These are phyloP conservation scores for Cystobasidiaceae sp. DNA, from an alignment of 1,284 basidiomycete species.

Conservation along the genomic window DNA sequence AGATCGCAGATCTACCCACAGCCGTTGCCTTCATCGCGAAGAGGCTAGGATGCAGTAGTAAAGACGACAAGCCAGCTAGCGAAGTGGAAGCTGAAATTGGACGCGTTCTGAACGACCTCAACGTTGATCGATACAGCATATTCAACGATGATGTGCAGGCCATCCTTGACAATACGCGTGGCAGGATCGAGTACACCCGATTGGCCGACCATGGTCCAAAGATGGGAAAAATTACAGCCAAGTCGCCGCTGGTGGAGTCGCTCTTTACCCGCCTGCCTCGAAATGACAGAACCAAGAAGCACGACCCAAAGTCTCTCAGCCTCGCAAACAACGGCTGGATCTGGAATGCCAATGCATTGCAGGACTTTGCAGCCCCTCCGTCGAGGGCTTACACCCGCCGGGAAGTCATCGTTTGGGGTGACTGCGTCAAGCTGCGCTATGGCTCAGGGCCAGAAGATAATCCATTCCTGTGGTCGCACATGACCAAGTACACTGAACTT, in stretches of 20 bases:
- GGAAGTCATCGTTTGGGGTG: conserved; percentile 94
- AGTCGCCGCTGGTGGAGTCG: conserved; percentile 73
- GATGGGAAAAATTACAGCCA: conserved; percentile 68
- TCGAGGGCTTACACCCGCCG: conserved; percentile 95
- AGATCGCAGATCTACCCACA: conserved; percentile 54
- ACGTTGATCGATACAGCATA: conserved; percentile 77
- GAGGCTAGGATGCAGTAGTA: conserved; percentile 58
- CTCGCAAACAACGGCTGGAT: conserved; percentile 99
- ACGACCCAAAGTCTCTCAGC: conserved; percentile 65
- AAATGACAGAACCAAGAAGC: conserved; percentile 54
- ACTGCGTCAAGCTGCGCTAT: conserved; percentile 96
- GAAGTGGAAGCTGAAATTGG: conserved; percentile 64
- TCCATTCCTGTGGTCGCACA: conserved; percentile 92
- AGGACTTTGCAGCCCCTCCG: conserved; percentile 88
- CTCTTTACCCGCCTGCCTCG: conserved; percentile 80
- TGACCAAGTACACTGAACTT: conserved; percentile 72
- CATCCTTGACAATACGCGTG: conserved; percentile 68
- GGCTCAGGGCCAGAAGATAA: conserved; percentile 71
- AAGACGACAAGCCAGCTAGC: conserved; percentile 49
- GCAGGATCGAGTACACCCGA: conserved; percentile 71
- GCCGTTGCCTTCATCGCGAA: conserved; percentile 63
- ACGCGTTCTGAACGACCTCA: conserved; percentile 72
- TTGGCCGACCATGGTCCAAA: conserved; percentile 76
- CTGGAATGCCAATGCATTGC: conserved; percentile 89
- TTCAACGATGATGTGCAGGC: conserved; percentile 74